Base-by-base conservation (phyloP, 805 yeast species). In the Isabelozyma pseudorhagii region DNA sequence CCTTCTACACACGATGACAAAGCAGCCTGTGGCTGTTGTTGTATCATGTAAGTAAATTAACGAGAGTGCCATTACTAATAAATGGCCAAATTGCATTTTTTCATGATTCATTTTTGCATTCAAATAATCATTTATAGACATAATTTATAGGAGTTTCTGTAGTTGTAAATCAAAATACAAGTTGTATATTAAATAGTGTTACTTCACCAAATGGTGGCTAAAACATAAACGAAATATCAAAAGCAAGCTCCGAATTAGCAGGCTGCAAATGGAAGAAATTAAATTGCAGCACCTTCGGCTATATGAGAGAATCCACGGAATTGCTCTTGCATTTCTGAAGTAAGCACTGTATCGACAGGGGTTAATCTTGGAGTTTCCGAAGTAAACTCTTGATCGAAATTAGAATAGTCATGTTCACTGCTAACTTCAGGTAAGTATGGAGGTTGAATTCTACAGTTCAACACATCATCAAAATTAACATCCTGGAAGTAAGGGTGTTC, bases 241-340 rank as follows among this genome's bases (percentile, higher is more conserved):
- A 21, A 21, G 25, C 25, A 21, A 21, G 6, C 25, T 21, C 3
- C 25, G 25, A 10, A 39, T 15, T 21, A 21, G 25, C 25, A 21
- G 25, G 25, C 25, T 4, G 25, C 40, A 21, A 21, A 21, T 21
- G 25, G 25, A 21, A 21, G 25, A 5, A 11, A 31, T 48, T 57
- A 72, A 8, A 72, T 67, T 8, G 70, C 64, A 8, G 75, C 75
- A 45, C 82, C 83, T 46, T 85, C 91, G 28, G 87, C 81, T 59
- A 87, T 82, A 67, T 91, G 93, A 1, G 97, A 90, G 72, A 94
- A 94, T 3, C 99, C 99, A 59, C 98, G 83, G 80, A 94, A 94
- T 72, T 90, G 96, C 61, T 94, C 97, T 76, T 94, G 99, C 83
- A 87, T 86, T 27, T 85, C 82, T 1, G 94, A 82, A 11, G 94